A percentile compares a stretch with the other conserved stretches of the same genome.
These are phyloP conservation scores for Besnoitia besnoiti DNA, from an alignment of 169 alveolate species.

Conservation along the genomic window DNA sequence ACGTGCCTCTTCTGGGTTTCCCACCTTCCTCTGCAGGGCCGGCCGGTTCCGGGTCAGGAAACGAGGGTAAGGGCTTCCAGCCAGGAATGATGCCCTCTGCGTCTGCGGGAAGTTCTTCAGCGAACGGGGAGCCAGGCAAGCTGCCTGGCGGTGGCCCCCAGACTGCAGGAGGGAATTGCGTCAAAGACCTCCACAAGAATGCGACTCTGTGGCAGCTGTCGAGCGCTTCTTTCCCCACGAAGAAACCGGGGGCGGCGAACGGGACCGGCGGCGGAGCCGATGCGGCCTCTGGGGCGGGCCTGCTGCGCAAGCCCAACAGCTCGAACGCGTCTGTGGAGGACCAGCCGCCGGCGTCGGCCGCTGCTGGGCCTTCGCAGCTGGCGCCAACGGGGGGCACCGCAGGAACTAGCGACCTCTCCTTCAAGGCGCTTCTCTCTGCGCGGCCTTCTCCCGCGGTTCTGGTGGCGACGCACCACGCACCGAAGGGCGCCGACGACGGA, in stretches of 20 bases:
- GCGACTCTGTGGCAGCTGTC: constrained; percentile 64
- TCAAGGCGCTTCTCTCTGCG: constrained; percentile 53
- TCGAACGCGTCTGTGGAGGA: not conserved
- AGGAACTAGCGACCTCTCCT: constrained; percentile 47
- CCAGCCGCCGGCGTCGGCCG: constrained; percentile 28
- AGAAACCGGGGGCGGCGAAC: not conserved
- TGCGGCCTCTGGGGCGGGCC: constrained; percentile 21
- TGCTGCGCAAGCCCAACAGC: not conserved
- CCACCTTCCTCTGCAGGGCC: not conserved
- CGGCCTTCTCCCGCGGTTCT: constrained; percentile 20
- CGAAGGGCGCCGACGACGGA: not conserved
- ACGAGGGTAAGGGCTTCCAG: not conserved
- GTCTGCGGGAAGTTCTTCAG: not conserved
- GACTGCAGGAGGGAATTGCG: not conserved
- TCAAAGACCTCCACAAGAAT: constrained; percentile 40
- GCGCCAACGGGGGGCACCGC: not conserved
- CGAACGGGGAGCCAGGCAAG: not conserved
- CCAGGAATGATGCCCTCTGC: not conserved
- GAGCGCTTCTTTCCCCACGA: constrained; percentile 62
- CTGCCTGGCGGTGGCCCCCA: not conserved
- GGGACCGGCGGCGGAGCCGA: constrained; percentile 6
- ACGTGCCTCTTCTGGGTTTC: not conserved
- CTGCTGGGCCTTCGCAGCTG: constrained; percentile 19
- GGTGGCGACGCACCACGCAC: constrained; percentile 24
- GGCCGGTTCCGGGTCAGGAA: not conserved